These are phyloP conservation scores for Mucor lusitanicus DNA, from an alignment of 371 early-diverging fungal species.

Conservation along the genomic window DNA sequence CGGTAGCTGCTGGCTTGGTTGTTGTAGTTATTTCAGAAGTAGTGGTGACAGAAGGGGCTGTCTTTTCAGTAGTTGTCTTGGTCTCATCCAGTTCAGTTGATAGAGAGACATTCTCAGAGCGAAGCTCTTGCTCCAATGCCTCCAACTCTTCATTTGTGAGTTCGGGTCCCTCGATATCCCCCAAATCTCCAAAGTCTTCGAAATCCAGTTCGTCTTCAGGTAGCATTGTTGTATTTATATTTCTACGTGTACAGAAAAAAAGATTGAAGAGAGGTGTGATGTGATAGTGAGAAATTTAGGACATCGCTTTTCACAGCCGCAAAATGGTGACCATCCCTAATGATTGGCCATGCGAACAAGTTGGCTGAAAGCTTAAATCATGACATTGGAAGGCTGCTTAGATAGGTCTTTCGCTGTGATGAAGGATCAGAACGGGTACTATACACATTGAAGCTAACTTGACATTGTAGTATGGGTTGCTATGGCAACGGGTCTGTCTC, in stretches of 20 bases:
- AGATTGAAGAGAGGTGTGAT: neutral
- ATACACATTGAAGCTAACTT: too few relatives aligned
- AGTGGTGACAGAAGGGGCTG: neutral
- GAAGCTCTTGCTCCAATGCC: constrained; percentile 12
- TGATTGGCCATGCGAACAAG: too few relatives aligned
- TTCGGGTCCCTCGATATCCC: constrained; percentile 6
- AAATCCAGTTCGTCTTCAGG: constrained; percentile 23
- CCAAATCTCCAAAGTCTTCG: constrained; percentile 23
- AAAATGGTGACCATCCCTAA: neutral
- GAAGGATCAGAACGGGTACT: too few relatives aligned
- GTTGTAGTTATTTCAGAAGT: neutral
- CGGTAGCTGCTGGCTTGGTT: neutral
- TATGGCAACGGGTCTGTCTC: neutral
- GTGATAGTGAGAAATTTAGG: neutral
- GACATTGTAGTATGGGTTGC: neutral
- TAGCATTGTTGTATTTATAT: constrained; percentile 4
- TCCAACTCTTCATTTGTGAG: constrained; percentile 20
- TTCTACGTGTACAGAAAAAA: neutral
- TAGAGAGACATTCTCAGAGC: neutral
- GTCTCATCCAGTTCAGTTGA: neutral
- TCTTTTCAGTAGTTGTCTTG: neutral
- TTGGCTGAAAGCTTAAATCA: too few relatives aligned
- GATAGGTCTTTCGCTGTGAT: too few relatives aligned
- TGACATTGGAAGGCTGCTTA: too few relatives aligned
- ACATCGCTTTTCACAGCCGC: neutral